A percentile compares a stretch with the other conserved stretches of the same genome.
Conservation (phyloP, 2,329 filamentous ascomycete genomes). For the Raffaelea ambrosiae region DNA sequence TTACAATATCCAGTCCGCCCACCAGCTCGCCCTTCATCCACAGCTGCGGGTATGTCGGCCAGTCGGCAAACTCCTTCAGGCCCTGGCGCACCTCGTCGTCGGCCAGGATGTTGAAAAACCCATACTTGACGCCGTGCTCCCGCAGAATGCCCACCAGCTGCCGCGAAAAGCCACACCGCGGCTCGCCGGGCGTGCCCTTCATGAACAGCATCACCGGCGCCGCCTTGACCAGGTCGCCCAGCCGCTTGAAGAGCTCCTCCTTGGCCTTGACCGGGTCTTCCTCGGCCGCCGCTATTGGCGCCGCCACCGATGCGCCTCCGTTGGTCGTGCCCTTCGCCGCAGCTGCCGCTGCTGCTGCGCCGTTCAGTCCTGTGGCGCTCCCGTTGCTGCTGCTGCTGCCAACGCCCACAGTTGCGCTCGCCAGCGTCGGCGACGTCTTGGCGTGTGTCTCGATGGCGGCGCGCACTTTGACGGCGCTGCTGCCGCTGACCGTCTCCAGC, state of each 20-base stretch:
- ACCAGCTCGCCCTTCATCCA: conserved; percentile 88
- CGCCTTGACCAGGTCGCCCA: conserved; percentile 82
- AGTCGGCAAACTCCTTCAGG: conserved; percentile 94
- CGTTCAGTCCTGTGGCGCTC: not conserved
- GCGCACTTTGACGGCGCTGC: conserved; percentile 78
- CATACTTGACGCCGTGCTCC: conserved; percentile 88
- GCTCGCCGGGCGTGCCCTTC: conserved; percentile 95
- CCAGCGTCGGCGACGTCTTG: conserved; percentile 27
- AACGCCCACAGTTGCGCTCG: too few species aligned
- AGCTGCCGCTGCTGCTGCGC: conserved; percentile 25
- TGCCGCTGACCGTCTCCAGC: conserved; percentile 80
- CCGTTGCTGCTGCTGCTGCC: not conserved
- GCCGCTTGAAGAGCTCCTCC: conserved; percentile 75
- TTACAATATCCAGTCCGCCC: conserved; percentile 90
- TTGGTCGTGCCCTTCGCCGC: conserved; percentile 26
- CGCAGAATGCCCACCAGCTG: conserved; percentile 80
- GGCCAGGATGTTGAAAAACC: conserved; percentile 97
- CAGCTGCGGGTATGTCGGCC: conserved; percentile 94
- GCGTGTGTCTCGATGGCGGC: conserved; percentile 78
- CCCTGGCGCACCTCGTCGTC: conserved; percentile 96
- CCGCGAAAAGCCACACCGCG: conserved; percentile 91
- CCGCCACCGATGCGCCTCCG: conserved; percentile 25
- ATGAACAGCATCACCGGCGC: conserved; percentile 99
- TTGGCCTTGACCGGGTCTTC: conserved; percentile 53
- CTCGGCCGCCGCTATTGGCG: conserved; percentile 22